phyloP scores from a whole-genome alignment of 192 early-diverging fungal genomes.

The Radiomyces spectabilis region DNA sequence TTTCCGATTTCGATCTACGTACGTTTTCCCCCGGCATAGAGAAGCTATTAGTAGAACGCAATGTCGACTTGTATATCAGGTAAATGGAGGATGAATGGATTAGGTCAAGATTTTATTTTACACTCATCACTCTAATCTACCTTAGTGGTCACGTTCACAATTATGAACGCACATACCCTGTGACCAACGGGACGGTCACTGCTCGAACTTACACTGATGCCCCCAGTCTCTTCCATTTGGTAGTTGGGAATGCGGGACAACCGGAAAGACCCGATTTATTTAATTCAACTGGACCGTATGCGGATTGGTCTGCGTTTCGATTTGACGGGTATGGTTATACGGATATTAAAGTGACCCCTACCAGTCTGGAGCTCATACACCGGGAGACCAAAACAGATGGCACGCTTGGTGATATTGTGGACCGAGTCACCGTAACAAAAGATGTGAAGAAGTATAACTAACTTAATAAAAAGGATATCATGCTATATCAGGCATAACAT shows the following conservation, averaged over 20 bases:
- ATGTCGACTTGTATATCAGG: conserved; percentile 17
- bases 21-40: too few species aligned
- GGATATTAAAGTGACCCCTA: conserved; percentile 5
- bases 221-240: conserved; percentile 16
- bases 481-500: too few species aligned
- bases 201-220: conserved; percentile 18
- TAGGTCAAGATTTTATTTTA: background rate
- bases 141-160: conserved; percentile 27
- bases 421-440: conserved; percentile 18
- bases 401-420: conserved; percentile 8
- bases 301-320: conserved; percentile 19
- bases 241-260: conserved; percentile 21
- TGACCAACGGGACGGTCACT: conserved; percentile 3
- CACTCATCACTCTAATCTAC: background rate
- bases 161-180: conserved; percentile 27
- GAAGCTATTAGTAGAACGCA: conserved; percentile 8
- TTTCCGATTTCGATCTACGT: too few species aligned
- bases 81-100: background rate
- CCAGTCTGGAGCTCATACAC: conserved; percentile 10
- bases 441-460: too few species aligned
- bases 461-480: too few species aligned
- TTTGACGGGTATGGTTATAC: conserved; percentile 20
- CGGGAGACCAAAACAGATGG: conserved; percentile 10
- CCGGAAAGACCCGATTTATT: conserved; percentile 7
- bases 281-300: background rate